Percentiles rank a stretch among this genome's conserved stretches.
These are phyloP conservation scores for Spergularia bocconei DNA, from an alignment of 148 eudicot genomes.

Conservation along the genomic window DNA sequence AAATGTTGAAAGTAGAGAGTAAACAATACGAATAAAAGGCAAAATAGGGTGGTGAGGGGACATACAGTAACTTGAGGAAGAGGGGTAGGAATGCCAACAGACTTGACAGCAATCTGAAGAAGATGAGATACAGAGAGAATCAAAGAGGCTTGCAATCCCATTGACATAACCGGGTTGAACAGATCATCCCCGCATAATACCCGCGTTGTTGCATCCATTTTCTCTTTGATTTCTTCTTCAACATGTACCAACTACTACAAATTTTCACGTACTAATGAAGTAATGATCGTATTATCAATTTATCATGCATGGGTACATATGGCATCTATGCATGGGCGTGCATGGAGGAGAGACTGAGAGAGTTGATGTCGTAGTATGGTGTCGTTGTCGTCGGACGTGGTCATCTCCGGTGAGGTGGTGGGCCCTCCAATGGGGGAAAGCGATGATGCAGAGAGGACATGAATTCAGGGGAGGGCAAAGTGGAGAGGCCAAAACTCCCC, in stretches of 20 bases:
- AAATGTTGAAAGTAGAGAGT: background rate
- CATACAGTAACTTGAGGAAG: slow-evolving; percentile 92
- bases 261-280: no score
- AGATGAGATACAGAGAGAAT: slow-evolving; percentile 75
- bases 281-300: no score
- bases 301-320: background rate
- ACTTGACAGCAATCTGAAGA: slow-evolving; percentile 69
- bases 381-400: background rate
- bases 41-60: slow-evolving; percentile 17
- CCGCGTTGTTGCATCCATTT: slow-evolving; percentile 52
- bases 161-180: slow-evolving; percentile 74
- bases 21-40: background rate
- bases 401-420: background rate
- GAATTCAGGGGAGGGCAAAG: background rate
- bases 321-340: background rate
- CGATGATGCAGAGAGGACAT: no score
- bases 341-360: background rate
- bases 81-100: slow-evolving; percentile 81
- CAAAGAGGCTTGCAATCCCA: slow-evolving; percentile 72
- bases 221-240: background rate
- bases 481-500: background rate
- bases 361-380: background rate
- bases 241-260: no score
- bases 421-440: background rate
- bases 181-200: slow-evolving; percentile 51